These are phyloP conservation scores for Pycnococcus provasolii DNA, from an alignment of 139 green algal species.

Conservation along the genomic window DNA sequence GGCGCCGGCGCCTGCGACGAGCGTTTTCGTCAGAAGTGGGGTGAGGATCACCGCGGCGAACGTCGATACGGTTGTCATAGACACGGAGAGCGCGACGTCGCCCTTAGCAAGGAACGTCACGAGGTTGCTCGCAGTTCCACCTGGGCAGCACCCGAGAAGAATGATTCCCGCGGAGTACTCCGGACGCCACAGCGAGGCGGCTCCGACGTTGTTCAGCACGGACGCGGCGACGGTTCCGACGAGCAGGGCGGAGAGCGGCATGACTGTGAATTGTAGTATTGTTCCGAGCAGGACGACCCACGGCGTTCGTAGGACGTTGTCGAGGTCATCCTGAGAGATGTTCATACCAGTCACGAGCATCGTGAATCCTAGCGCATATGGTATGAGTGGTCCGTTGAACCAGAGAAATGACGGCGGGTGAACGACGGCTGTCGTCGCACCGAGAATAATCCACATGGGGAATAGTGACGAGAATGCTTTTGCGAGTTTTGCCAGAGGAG, in stretches of 20 bases:
- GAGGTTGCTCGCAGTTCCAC: conserved; percentile 56
- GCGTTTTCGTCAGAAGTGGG: conserved; percentile 47
- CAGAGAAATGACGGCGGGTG: conserved; percentile 41
- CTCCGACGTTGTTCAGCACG: conserved; percentile 25
- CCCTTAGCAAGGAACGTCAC: conserved; percentile 56
- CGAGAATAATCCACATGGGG: conserved; percentile 47
- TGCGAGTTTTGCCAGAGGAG: neutral
- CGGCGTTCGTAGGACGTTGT: conserved; percentile 1
- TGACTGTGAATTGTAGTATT: conserved; percentile 61
- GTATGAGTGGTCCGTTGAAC: conserved; percentile 39
- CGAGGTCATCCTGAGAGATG: conserved; percentile 38
- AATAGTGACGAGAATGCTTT: conserved; percentile 23
- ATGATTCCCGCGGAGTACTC: conserved; percentile 37
- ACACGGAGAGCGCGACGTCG: conserved; percentile 33
- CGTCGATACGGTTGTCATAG: conserved; percentile 44
- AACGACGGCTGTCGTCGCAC: conserved; percentile 30
- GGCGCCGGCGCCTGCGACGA: neutral
- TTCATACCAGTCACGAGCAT: conserved; percentile 66
- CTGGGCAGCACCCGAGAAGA: conserved; percentile 46
- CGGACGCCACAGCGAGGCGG: too few relatives aligned
- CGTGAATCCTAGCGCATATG: conserved; percentile 37
- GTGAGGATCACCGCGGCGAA: conserved; percentile 52
- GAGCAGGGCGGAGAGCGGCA: conserved; percentile 49
- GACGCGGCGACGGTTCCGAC: conserved; percentile 29
- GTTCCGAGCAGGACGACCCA: conserved; percentile 43